Conservation (phyloP, 225 moss, liverwort and hornwort genomes). For the Takakia lepidozioides region DNA sequence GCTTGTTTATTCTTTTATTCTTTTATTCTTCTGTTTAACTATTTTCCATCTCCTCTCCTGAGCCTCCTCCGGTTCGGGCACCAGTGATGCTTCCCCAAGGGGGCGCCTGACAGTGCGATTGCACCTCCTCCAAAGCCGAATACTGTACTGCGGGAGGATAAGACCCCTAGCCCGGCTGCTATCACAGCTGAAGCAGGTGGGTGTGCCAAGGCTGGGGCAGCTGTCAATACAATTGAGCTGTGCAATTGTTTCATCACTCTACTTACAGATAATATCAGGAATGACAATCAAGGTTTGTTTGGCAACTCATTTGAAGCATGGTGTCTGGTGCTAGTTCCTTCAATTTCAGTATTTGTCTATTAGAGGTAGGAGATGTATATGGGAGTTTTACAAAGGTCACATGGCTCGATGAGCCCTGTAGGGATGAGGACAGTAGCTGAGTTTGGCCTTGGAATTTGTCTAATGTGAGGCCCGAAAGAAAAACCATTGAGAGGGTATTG, state of each 20-base stretch:
- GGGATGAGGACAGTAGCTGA: no score
- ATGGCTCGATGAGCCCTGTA: no score
- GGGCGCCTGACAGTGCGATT: conserved; percentile 22
- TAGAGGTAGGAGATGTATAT: no score
- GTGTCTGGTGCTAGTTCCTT: no score
- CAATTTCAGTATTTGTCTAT: no score
- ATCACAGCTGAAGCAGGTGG: conserved; percentile 40
- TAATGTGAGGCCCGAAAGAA: conserved; percentile 75
- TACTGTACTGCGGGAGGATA: conserved; percentile 41
- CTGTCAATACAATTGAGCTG: conserved; percentile 58
- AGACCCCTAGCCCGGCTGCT: conserved; percentile 64
- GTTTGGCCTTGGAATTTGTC: no score
- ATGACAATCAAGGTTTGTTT: conserved; percentile 82
- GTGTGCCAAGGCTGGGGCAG: conserved; percentile 39
- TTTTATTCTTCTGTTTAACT: no score
- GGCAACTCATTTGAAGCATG: no score
- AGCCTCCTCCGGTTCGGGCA: conserved; percentile 25
- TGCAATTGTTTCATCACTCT: conserved; percentile 80
- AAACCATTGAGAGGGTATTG: no score
- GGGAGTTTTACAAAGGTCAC: no score
- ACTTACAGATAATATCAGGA: conserved; percentile 77
- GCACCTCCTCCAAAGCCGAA: conserved; percentile 14
- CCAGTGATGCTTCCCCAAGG: conserved; percentile 11
- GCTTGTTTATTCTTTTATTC: no score
- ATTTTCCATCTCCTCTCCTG: conserved; percentile 59